Conservation (phyloP, 1,139 yeast species). For the Blastobotrys proliferans region DNA sequence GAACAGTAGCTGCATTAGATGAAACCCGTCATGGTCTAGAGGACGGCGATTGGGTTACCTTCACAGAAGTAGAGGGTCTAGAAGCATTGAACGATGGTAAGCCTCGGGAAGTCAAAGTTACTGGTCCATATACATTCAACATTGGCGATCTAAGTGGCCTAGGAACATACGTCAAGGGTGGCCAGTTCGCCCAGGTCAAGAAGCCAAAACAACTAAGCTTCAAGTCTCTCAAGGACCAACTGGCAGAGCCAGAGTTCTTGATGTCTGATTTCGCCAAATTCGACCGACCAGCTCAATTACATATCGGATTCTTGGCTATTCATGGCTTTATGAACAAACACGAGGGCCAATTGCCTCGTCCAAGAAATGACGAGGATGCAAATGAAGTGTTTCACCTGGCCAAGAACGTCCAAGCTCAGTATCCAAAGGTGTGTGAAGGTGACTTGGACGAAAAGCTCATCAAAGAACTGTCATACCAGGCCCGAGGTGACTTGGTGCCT, state of each 20-base stretch:
- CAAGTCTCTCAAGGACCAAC: conserved; percentile 59
- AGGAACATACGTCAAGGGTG: conserved; percentile 76
- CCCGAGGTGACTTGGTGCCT: conserved; percentile 90
- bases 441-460: conserved; percentile 62
- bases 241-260: conserved; percentile 72
- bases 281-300: conserved; percentile 86
- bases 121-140: conserved; percentile 91
- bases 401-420: conserved; percentile 54
- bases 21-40: conserved; percentile 91
- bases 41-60: conserved; percentile 87
- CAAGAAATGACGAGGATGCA: conserved; percentile 74
- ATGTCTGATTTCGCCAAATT: conserved; percentile 89
- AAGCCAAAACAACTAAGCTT: conserved; percentile 65
- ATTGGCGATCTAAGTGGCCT: conserved; percentile 50
- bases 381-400: conserved; percentile 59
- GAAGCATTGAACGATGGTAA: conserved; percentile 62
- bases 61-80: conserved; percentile 78
- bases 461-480: conserved; percentile 72
- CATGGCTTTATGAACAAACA: conserved; percentile 65
- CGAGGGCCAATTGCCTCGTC: conserved; percentile 66
- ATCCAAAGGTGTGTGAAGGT: conserved; percentile 54
- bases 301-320: conserved; percentile 87
- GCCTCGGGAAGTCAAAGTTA: conserved; percentile 71
- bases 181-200: conserved; percentile 88
- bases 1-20: conserved; percentile 87